phyloP scores from a whole-genome alignment of 192 early-diverging fungal genomes.

The Entophlyctis luteolus region DNA sequence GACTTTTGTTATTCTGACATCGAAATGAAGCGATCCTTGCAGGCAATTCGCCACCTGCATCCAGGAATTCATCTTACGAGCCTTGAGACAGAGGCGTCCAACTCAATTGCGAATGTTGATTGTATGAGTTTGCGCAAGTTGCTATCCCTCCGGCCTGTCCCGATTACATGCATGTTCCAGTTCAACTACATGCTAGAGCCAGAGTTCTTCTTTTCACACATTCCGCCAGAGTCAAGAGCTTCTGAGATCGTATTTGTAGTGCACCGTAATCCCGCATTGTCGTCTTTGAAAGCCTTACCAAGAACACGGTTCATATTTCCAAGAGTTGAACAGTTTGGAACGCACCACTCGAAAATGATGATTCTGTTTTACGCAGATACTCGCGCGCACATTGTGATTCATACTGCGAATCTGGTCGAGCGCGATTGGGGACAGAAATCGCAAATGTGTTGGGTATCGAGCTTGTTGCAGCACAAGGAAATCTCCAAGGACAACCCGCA shows the following conservation, averaged over 20 bases:
- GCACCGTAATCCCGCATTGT: background rate
- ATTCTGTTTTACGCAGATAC: conserved; percentile 47
- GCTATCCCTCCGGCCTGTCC: background rate
- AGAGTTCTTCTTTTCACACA: conserved; percentile 9
- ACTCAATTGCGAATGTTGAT: background rate
- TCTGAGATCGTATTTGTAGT: conserved; percentile 6
- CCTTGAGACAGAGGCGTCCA: background rate
- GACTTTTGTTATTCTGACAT: too few species aligned
- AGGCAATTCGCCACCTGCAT: too few species aligned
- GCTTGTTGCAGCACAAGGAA: conserved; percentile 36
- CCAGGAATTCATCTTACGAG: background rate
- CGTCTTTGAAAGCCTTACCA: background rate
- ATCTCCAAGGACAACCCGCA: conserved; percentile 22
- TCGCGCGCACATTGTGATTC: conserved; percentile 48
- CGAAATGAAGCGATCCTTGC: too few species aligned
- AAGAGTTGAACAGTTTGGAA: conserved; percentile 34
- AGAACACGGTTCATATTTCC: background rate
- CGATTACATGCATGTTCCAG: conserved; percentile 1
- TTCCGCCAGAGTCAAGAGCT: background rate
- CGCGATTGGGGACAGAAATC: conserved; percentile 63
- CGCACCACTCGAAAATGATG: conserved; percentile 67
- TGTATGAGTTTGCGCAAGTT: background rate
- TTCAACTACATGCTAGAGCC: conserved; percentile 27
- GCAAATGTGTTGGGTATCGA: conserved; percentile 55
- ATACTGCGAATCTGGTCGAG: conserved; percentile 63